Evolutionary conservation across 1,284 basidiomycete genomes (phyloP), one percentile per base, ranked within the genome.

Genomic region (Prillingera fragicola): DNA sequence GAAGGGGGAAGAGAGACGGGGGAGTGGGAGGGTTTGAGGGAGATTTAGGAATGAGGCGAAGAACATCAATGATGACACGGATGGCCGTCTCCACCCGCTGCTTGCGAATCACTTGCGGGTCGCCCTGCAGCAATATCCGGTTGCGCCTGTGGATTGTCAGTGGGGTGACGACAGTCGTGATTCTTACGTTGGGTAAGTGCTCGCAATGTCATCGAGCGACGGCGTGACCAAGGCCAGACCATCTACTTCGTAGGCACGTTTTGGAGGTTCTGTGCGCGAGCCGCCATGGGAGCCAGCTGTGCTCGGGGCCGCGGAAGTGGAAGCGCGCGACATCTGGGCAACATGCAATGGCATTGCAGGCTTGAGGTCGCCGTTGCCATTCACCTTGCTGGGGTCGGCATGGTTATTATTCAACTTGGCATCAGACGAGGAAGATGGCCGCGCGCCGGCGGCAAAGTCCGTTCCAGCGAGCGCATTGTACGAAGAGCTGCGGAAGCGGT

Each of bases 21-120:
- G 54, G 51, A 9, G 55, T 40, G 32, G 44, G 35, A 9, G 45
- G 60, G 28, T 39, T 35, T 23, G 55, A 56, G 2, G 54, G 51
- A 7, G 61, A 51, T 2, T 55, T 45, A 5, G 66, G 63, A 15
- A 65, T 56, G 26, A 58, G 48, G 37, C 63, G 59, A 9, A 67
- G 53, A 26, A 69, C 50, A 49, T 69, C 67, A 38, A 69, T 50
- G 48, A 67, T 65, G 22, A 66, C 63, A 17, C 67, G 59, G 35
- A 69, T 69, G 32, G 67, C 67, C 3, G 67, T 69, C 43, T 69
- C 67, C 8, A 69, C 67, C 24, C 67, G 51, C 34, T 66, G 65
- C 43, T 69, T 69, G 36, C 57, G 57, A 36, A 66, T 63, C 38
- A 50, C 39, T 28, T 65, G 64, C 3, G 67, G 64, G 52, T 69